These are phyloP conservation scores for Cicer chorassanicum DNA, from an alignment of 306 rosid genomes.

Conservation along the genomic window DNA sequence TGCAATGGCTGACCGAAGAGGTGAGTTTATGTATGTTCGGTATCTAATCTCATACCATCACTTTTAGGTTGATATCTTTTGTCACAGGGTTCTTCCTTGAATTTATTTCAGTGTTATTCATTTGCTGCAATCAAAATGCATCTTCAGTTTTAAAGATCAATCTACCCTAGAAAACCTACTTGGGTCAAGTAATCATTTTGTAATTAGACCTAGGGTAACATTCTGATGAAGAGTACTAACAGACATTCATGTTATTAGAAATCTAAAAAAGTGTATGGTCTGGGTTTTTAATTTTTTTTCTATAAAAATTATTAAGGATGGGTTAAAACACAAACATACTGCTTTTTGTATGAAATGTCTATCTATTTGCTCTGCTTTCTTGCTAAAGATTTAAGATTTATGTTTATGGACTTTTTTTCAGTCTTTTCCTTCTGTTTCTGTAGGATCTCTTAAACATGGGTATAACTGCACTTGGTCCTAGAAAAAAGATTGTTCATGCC, in stretches of 20 bases:
- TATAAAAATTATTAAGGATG: not conserved
- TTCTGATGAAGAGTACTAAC: conserved; percentile 15
- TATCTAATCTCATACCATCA: not conserved
- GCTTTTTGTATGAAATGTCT: not conserved
- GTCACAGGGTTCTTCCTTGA: not conserved
- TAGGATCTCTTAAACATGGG: conserved; percentile 87
- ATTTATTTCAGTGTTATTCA: conserved; percentile 17
- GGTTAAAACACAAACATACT: not conserved
- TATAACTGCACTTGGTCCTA: conserved; percentile 84
- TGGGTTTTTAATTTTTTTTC: not conserved
- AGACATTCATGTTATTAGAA: conserved; percentile 13
- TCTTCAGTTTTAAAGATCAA: conserved; percentile 7
- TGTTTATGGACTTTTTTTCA: not conserved
- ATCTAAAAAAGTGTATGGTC: conserved; percentile 25
- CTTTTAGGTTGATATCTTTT: conserved; percentile 24
- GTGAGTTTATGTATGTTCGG: conserved; percentile 48
- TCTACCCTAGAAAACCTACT: conserved; percentile 3
- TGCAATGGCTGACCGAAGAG: conserved; percentile 87
- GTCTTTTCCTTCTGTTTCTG: conserved; percentile 14
- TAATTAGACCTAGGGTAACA: conserved; percentile 36
- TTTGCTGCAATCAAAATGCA: not conserved
- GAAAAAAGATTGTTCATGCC: conserved; percentile 80
- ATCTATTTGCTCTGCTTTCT: not conserved
- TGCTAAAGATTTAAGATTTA: conserved; percentile 1
- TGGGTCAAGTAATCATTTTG: conserved; percentile 20